Conservation (phyloP, 768 basidiomycete genomes). For the Lentinula guzmanii region DNA sequence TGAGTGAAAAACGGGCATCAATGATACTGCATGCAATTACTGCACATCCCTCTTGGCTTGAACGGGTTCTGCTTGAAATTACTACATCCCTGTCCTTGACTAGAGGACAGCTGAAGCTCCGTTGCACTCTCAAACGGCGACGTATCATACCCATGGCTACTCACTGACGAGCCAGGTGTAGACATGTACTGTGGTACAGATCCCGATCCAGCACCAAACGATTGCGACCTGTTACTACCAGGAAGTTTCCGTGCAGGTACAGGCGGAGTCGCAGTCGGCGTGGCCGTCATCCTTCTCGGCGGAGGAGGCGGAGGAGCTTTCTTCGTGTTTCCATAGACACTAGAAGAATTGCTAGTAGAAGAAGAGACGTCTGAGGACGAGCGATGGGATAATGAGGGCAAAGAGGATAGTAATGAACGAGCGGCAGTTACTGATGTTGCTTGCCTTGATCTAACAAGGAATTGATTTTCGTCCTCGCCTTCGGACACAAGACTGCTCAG, state of each 20-base stretch:
- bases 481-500: constrained; percentile 2
- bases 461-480: constrained; percentile 3
- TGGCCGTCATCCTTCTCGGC: constrained; percentile 33
- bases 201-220: constrained; percentile 3
- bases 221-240: constrained; percentile 12
- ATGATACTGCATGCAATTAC: constrained; percentile 58
- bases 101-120: constrained; percentile 29
- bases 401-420: not conserved
- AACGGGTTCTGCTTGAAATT: constrained; percentile 64
- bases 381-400: constrained; percentile 8
- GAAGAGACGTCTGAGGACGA: constrained; percentile 10
- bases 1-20: constrained; percentile 1
- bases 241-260: constrained; percentile 38
- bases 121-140: constrained; percentile 65
- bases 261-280: constrained; percentile 31
- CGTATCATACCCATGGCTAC: constrained; percentile 31
- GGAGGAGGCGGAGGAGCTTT: constrained; percentile 63
- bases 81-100: constrained; percentile 25
- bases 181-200: not conserved
- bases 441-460: not conserved
- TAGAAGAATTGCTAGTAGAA: not conserved
- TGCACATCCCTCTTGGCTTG: constrained; percentile 60
- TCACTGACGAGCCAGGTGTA: constrained; percentile 28
- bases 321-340: constrained; percentile 21
- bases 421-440: constrained; percentile 3